Percentiles rank a stretch among this genome's conserved stretches.
Evolutionary conservation across 1,139 yeast genomes (phyloP).

Genomic region (Meyerozyma carpophila): DNA sequence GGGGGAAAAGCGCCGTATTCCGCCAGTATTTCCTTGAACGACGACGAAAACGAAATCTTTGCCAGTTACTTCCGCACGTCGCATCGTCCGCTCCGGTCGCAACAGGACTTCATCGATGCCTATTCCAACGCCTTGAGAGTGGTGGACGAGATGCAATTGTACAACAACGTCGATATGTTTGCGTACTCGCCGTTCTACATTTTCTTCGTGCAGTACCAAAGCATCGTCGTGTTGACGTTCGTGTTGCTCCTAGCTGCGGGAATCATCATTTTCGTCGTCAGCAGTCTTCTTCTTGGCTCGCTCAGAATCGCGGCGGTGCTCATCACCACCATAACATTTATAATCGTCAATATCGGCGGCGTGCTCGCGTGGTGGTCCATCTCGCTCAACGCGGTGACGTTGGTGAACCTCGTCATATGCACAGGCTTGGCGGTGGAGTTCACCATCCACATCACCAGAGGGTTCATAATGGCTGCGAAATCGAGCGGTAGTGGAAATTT

Average conservation of each 20-base stretch:
- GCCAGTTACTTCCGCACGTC: slow-evolving; percentile 73
- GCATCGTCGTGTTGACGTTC: slow-evolving; percentile 55
- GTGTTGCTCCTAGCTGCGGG: slow-evolving; percentile 53
- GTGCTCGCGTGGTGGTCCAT: slow-evolving; percentile 72
- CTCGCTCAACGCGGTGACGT: slow-evolving; percentile 79
- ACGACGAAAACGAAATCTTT: slow-evolving; percentile 32
- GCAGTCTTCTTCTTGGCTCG: slow-evolving; percentile 64
- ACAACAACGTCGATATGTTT: slow-evolving; percentile 49
- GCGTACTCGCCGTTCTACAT: slow-evolving; percentile 92
- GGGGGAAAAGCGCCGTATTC: slow-evolving; percentile 95
- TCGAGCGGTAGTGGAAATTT: slow-evolving; percentile 2
- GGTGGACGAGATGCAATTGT: slow-evolving; percentile 47
- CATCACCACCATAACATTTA: slow-evolving; percentile 54
- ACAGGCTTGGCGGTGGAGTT: slow-evolving; percentile 92
- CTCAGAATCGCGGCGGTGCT: slow-evolving; percentile 53
- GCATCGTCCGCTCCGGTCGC: slow-evolving; percentile 80
- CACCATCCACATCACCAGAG: slow-evolving; percentile 80
- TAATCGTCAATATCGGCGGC: slow-evolving; percentile 72
- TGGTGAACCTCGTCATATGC: slow-evolving; percentile 85
- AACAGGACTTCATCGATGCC: slow-evolving; percentile 76
- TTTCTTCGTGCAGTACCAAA: slow-evolving; percentile 81
- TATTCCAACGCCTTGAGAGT: slow-evolving; percentile 71
- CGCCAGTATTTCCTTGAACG: slow-evolving; percentile 43
- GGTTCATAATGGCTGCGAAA: slow-evolving; percentile 33
- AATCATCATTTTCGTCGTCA: slow-evolving; percentile 46